These are phyloP conservation scores for Cornus kousa DNA, from an alignment of 148 eudicot genomes.

Conservation along the genomic window DNA sequence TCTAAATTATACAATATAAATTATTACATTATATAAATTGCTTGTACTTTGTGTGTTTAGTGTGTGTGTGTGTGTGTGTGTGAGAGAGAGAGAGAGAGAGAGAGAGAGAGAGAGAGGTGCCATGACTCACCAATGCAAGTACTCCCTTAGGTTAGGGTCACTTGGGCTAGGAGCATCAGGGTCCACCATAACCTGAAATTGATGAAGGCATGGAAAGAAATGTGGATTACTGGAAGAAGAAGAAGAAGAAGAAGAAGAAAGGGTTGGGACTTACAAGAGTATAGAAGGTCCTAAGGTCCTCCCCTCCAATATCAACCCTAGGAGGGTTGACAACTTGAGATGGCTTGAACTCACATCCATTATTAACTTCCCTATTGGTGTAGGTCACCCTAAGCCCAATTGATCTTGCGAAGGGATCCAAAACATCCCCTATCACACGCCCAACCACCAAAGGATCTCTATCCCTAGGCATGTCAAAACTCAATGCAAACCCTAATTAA, in stretches of 20 bases:
- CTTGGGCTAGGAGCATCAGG: slow-evolving; percentile 98
- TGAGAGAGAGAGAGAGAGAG: background rate
- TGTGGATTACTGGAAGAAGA: background rate
- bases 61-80: no score
- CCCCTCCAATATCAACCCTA: slow-evolving; percentile 73
- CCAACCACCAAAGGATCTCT: slow-evolving; percentile 78
- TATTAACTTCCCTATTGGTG: slow-evolving; percentile 42
- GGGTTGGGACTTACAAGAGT: slow-evolving; percentile 50
- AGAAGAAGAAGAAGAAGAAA: background rate
- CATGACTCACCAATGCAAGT: slow-evolving; percentile 70
- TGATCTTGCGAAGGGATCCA: slow-evolving; percentile 62
- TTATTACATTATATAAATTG: no score
- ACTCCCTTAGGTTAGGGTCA: slow-evolving; percentile 69
- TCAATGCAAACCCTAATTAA: background rate
- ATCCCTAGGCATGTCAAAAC: slow-evolving; percentile 36
- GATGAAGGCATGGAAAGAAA: background rate
- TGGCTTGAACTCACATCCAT: slow-evolving; percentile 73
- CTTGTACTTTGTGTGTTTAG: no score
- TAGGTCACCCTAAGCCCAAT: slow-evolving; percentile 42
- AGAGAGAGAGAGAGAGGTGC: slow-evolving; percentile 2
- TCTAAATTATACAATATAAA: no score
- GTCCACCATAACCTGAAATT: slow-evolving; percentile 73
- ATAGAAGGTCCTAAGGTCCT: slow-evolving; percentile 71
- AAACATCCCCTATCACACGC: slow-evolving; percentile 72
- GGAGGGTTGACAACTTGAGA: slow-evolving; percentile 76